Percentiles rank a stretch among this genome's conserved stretches.
Evolutionary conservation across 139 green algal species (phyloP).

Genomic region (Closterium sp.): DNA sequence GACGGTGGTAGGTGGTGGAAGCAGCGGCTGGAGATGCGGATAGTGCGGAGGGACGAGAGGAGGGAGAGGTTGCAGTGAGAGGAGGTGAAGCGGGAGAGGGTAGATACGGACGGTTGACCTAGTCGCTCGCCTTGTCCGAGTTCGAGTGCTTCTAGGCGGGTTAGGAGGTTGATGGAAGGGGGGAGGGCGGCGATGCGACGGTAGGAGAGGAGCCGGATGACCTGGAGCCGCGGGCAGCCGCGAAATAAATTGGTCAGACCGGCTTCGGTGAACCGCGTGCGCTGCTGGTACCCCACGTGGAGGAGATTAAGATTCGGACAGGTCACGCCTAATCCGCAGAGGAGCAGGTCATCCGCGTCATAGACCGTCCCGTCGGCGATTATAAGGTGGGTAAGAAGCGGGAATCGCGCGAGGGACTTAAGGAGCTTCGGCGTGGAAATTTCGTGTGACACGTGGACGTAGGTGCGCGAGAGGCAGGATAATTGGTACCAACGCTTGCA

Average conservation of each 20-base stretch:
- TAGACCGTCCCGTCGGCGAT: background rate
- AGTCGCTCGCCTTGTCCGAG: background rate
- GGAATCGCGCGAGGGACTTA: background rate
- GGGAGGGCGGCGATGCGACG: background rate
- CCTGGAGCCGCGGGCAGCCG: background rate
- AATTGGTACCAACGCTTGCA: background rate
- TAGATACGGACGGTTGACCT: background rate
- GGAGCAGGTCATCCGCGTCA: background rate
- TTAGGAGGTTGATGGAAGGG: background rate
- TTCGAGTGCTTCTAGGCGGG: background rate
- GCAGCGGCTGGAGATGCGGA: background rate
- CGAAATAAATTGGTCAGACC: background rate
- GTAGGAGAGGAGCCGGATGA: background rate
- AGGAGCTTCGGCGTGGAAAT: background rate
- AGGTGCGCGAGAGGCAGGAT: background rate
- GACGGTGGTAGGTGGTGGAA: background rate
- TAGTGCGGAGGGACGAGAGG: background rate
- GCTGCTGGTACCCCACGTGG: background rate
- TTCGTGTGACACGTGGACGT: background rate
- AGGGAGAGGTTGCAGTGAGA: background rate
- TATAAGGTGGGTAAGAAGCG: background rate
- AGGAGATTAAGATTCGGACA: background rate
- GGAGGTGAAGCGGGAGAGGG: background rate
- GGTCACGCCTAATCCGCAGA: background rate
- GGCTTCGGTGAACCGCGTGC: background rate